Conservation (phyloP, 2,329 filamentous ascomycete genomes). For the Botryosphaeria agaves region DNA sequence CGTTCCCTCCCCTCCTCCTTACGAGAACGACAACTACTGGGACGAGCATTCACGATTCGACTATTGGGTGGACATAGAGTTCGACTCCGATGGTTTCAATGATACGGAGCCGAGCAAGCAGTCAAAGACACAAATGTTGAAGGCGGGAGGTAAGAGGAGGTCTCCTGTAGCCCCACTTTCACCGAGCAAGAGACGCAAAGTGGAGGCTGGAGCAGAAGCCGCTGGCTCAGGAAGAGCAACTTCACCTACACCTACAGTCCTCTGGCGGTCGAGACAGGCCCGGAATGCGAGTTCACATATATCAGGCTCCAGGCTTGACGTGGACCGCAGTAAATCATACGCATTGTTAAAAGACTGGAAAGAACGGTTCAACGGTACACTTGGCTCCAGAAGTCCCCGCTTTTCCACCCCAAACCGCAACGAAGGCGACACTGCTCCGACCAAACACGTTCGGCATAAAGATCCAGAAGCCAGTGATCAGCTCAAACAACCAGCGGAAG, state of each 20-base stretch:
- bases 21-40: conserved; percentile 12
- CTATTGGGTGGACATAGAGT: conserved; percentile 31
- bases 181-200: conserved; percentile 8
- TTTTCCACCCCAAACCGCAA: conserved; percentile 8
- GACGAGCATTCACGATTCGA: too few species aligned
- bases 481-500: neutral
- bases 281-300: conserved; percentile 2
- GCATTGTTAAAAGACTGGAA: conserved; percentile 28
- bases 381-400: too few species aligned
- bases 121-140: conserved; percentile 10
- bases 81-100: conserved; percentile 25
- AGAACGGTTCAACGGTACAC: conserved; percentile 17
- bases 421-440: neutral
- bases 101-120: conserved; percentile 14
- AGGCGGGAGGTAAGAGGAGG: conserved; percentile 14
- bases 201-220: conserved; percentile 2
- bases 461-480: neutral
- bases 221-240: conserved; percentile 4
- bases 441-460: neutral
- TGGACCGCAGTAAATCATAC: too few species aligned
- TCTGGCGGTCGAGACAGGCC: conserved; percentile 15
- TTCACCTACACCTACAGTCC: conserved; percentile 9
- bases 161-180: neutral
- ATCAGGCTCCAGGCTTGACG: neutral
- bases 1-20: conserved; percentile 23